Percentiles rank a stretch among this genome's conserved stretches.
These are phyloP conservation scores for Clarireedia homoeocarpa DNA, from an alignment of 2,329 filamentous ascomycete species.

Conservation along the genomic window DNA sequence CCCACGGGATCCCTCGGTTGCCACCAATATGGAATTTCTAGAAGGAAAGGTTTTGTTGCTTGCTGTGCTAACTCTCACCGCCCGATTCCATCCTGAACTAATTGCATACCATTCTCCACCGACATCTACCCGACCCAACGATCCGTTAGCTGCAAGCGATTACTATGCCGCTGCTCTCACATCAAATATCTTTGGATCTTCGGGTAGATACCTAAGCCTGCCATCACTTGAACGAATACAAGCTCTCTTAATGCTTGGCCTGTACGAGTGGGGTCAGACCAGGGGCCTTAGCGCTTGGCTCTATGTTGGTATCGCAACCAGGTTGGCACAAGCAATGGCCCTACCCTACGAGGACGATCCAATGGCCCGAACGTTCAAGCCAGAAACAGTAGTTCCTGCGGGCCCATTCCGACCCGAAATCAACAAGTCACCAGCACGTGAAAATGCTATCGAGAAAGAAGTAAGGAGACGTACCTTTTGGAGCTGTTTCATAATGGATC, in stretches of 20 bases:
- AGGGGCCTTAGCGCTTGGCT: conserved; percentile 57
- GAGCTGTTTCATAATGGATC: conserved; percentile 66
- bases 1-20: conserved; percentile 21
- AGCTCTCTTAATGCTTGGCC: conserved; percentile 60
- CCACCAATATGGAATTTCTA: conserved; percentile 22
- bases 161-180: conserved; percentile 55
- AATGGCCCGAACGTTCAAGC: conserved; percentile 21
- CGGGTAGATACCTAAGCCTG: conserved; percentile 39
- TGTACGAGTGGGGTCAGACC: conserved; percentile 65
- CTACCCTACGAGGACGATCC: conserved; percentile 47
- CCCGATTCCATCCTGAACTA: conserved; percentile 57
- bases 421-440: conserved; percentile 18
- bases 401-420: conserved; percentile 19
- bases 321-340: conserved; percentile 52
- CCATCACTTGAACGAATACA: conserved; percentile 58
- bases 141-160: conserved; percentile 51
- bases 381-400: conserved; percentile 25
- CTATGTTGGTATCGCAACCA: conserved; percentile 52
- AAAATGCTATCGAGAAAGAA: conserved; percentile 50
- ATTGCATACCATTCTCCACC: conserved; percentile 37
- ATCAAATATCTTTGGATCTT: conserved; percentile 38
- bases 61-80: conserved; percentile 60
- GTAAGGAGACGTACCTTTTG: conserved; percentile 63
- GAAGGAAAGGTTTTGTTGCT: conserved; percentile 53
- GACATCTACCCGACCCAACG: conserved; percentile 21